phyloP scores from a whole-genome alignment of 306 rosid genomes.

The Lagenaria siceraria region DNA sequence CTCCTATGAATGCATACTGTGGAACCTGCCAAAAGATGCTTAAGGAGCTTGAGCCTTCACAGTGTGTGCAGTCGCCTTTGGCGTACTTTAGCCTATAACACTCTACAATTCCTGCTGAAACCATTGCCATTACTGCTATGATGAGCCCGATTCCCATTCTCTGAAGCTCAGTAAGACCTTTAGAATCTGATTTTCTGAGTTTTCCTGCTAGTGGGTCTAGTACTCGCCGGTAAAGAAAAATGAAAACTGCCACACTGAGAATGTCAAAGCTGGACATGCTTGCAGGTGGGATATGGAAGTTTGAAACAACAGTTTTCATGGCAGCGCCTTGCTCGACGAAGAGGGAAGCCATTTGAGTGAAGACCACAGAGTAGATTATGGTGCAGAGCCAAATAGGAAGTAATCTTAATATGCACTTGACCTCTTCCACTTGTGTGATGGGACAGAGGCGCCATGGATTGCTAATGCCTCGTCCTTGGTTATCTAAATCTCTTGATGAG shows the following conservation, averaged over 20 bases:
- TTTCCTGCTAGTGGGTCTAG: conserved; percentile 71
- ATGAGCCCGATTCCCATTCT: conserved; percentile 97
- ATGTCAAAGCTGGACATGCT: conserved; percentile 99
- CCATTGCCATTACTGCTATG: conserved; percentile 85
- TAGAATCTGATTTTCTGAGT: conserved; percentile 47
- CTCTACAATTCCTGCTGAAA: conserved; percentile 91
- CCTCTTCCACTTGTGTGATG: conserved; percentile 88
- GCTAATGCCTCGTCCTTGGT: conserved; percentile 21
- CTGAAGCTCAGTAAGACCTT: conserved; percentile 84
- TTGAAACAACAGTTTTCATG: conserved; percentile 67
- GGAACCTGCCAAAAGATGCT: conserved; percentile 98
- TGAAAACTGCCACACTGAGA: conserved; percentile 76
- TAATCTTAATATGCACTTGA: conserved; percentile 83
- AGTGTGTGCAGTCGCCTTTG: conserved; percentile 33
- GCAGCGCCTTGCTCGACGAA: conserved; percentile 99
- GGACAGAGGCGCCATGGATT: conserved; percentile 83
- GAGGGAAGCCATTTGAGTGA: conserved; percentile 98
- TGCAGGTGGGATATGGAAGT: conserved; percentile 78
- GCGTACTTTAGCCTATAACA: conserved; percentile 80
- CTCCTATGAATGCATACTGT: conserved; percentile 86
- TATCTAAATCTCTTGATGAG: conserved; percentile 61
- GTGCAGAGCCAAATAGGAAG: conserved; percentile 99
- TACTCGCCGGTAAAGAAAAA: conserved; percentile 72
- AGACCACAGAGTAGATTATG: conserved; percentile 88
- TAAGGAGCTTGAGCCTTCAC: conserved; percentile 66